Conservation (phyloP, 345 rosid genomes). For the Erucastrum elatum region DNA sequence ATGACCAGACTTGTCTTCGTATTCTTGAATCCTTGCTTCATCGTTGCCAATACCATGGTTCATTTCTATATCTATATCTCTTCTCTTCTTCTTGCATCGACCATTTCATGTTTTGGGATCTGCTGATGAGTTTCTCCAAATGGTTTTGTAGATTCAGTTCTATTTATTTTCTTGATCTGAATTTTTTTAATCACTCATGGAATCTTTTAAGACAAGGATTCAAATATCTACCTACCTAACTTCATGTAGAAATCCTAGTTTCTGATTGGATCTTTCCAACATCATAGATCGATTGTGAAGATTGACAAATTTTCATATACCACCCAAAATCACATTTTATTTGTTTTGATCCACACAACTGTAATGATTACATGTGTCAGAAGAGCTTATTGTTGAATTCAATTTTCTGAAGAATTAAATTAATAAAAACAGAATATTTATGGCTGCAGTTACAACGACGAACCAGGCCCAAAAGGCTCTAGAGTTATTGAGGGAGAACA, state of each 20-base stretch:
- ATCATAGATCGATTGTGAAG: neutral
- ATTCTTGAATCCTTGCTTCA: slow-evolving; percentile 65
- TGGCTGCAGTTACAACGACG: slow-evolving; percentile 72
- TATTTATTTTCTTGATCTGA: slow-evolving; percentile 23
- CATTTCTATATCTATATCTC: slow-evolving; percentile 2
- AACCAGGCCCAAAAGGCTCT: slow-evolving; percentile 86
- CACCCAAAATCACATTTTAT: neutral
- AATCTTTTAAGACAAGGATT: slow-evolving; percentile 18
- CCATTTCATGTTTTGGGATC: too few relatives aligned
- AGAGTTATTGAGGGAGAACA: slow-evolving; percentile 71
- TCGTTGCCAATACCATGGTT: slow-evolving; percentile 74
- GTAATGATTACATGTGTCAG: slow-evolving; percentile 9
- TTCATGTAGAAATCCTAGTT: neutral
- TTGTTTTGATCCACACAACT: slow-evolving; percentile 16
- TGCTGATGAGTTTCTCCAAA: neutral
- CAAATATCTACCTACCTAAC: neutral
- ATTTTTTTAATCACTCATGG: neutral
- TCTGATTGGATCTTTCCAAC: slow-evolving; percentile 10
- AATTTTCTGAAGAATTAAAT: slow-evolving; percentile 2
- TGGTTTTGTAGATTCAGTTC: neutral
- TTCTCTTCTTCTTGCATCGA: neutral
- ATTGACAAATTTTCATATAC: slow-evolving; percentile 2
- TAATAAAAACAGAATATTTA: neutral
- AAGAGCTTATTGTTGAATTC: slow-evolving; percentile 17
- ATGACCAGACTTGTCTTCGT: slow-evolving; percentile 73